Percentiles rank a stretch among this genome's conserved stretches.
Conservation (phyloP, 352 stramenopile genomes). For the Phytophthora vignae region DNA sequence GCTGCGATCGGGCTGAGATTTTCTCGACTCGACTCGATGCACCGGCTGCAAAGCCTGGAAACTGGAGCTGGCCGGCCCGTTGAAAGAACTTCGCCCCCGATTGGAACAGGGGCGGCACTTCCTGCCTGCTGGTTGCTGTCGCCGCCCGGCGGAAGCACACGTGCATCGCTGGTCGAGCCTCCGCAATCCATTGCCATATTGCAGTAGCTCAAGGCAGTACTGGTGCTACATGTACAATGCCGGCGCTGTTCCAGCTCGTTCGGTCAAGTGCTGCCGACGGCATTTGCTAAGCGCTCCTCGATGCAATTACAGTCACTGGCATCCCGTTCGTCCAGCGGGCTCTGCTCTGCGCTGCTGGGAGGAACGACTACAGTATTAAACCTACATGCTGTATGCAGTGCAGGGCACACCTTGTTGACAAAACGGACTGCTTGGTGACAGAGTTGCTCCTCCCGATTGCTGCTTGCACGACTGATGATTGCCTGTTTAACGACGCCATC, state of each 20-base stretch:
- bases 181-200: neutral
- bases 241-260: neutral
- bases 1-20: constrained; percentile 6
- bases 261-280: neutral
- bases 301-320: neutral
- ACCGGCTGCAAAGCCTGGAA: neutral
- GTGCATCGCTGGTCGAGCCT: neutral
- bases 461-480: constrained; percentile 8
- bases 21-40: neutral
- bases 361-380: no score
- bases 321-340: neutral
- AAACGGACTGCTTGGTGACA: constrained; percentile 15
- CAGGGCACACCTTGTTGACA: neutral
- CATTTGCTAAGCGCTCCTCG: neutral
- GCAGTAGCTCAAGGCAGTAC: no score
- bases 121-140: constrained; percentile 2
- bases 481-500: constrained; percentile 31
- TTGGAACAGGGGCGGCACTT: neutral
- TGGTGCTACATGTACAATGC: neutral
- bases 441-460: constrained; percentile 1
- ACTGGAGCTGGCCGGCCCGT: neutral
- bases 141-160: neutral
- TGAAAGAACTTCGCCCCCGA: constrained; percentile 1
- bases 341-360: constrained; percentile 1
- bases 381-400: neutral